phyloP scores from a whole-genome alignment of 1,139 yeast genomes.

The Geotrichum carabidarum region DNA sequence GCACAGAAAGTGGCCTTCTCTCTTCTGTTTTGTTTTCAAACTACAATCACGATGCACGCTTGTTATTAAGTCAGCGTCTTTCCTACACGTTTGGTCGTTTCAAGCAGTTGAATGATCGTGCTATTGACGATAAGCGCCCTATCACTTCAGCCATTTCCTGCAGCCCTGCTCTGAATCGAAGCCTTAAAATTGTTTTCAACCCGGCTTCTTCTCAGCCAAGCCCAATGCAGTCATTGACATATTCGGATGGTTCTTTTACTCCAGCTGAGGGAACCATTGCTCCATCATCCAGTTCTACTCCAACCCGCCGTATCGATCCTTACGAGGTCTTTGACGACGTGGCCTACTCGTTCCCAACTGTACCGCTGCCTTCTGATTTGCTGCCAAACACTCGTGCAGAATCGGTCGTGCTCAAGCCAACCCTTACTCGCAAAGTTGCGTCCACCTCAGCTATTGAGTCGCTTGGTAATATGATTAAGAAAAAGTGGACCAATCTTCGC shows the following conservation, averaged over 20 bases:
- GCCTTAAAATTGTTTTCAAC: slow-evolving; percentile 43
- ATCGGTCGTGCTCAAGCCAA: not conserved
- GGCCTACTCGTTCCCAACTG: slow-evolving; percentile 48
- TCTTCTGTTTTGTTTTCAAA: slow-evolving; percentile 31
- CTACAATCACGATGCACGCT: slow-evolving; percentile 33
- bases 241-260: not conserved
- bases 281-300: not conserved
- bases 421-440: not conserved
- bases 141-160: slow-evolving; percentile 41
- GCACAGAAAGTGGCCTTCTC: slow-evolving; percentile 30
- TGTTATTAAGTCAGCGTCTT: slow-evolving; percentile 28
- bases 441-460: slow-evolving; percentile 13
- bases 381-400: not conserved
- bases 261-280: not conserved
- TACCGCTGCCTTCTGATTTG: slow-evolving; percentile 22
- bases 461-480: slow-evolving; percentile 3
- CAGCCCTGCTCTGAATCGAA: slow-evolving; percentile 48
- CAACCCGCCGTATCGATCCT: slow-evolving; percentile 43
- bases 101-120: slow-evolving; percentile 21
- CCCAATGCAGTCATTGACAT: not conserved
- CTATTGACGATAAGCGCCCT: slow-evolving; percentile 20
- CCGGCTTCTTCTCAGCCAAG: slow-evolving; percentile 29
- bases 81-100: slow-evolving; percentile 27
- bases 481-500: slow-evolving; percentile 7
- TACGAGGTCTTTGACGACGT: slow-evolving; percentile 76